Percentiles rank a stretch among this genome's conserved stretches.
phyloP scores from a whole-genome alignment of 306 rosid genomes.

The Hippophae gyantsensis region DNA sequence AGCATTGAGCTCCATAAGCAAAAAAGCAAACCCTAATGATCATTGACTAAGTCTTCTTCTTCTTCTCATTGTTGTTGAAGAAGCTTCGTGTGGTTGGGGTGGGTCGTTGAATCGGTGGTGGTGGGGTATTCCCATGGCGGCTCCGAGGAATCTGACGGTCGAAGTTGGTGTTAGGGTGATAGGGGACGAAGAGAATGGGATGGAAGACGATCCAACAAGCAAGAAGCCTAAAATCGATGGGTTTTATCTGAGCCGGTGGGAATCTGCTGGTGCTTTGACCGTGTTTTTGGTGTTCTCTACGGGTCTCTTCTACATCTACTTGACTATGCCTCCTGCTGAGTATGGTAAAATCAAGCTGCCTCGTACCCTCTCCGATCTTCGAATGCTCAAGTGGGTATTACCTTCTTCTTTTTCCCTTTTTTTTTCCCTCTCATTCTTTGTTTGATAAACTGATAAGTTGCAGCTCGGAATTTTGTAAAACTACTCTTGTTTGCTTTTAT shows the following conservation, averaged over 20 bases:
- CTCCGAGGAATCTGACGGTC: conserved; percentile 58
- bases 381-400: conserved; percentile 59
- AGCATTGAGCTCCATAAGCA: too few relatives aligned
- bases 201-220: conserved; percentile 54
- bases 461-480: too few relatives aligned
- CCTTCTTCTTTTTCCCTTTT: too few relatives aligned
- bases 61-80: background rate
- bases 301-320: conserved; percentile 64
- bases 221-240: conserved; percentile 59
- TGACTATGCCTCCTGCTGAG: conserved; percentile 70
- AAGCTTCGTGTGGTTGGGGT: conserved; percentile 1
- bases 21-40: too few relatives aligned
- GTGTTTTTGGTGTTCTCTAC: conserved; percentile 56
- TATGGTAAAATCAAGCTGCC: conserved; percentile 63
- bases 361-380: conserved; percentile 79
- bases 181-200: conserved; percentile 61
- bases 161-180: conserved; percentile 24
- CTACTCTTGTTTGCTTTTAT: too few relatives aligned
- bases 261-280: conserved; percentile 41
- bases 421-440: too few relatives aligned
- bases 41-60: background rate
- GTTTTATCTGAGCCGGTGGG: conserved; percentile 57
- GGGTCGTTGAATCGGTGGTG: background rate
- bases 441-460: too few relatives aligned
- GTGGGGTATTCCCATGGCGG: conserved; percentile 43